Conservation (phyloP, 2,329 filamentous ascomycete species). For the Verticillium albo-atrum region DNA sequence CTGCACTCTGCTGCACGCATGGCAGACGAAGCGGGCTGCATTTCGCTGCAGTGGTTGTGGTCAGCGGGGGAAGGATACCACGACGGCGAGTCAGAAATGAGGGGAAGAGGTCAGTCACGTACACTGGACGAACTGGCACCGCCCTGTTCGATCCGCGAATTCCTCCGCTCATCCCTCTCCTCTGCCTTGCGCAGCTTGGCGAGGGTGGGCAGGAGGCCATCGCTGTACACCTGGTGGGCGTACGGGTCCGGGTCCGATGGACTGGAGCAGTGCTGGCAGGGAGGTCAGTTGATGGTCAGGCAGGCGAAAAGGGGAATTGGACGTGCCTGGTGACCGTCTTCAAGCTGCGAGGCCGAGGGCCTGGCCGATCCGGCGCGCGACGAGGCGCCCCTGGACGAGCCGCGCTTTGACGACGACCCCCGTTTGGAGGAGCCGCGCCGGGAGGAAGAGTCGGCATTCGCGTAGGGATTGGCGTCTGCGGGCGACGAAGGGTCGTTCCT, state of each 20-base stretch:
- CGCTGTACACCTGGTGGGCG: neutral
- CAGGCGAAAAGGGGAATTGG: neutral
- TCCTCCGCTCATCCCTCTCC: neutral
- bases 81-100: neutral
- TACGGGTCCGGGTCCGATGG: neutral
- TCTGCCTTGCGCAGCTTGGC: neutral
- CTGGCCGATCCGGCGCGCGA: neutral
- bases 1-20: conserved; percentile 61
- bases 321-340: neutral
- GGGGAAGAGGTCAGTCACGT: neutral
- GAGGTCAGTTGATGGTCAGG: neutral
- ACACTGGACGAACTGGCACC: neutral
- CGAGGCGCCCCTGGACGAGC: neutral
- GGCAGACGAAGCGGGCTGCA: conserved; percentile 19
- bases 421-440: neutral
- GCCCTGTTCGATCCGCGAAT: neutral
- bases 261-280: neutral
- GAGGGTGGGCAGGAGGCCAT: neutral
- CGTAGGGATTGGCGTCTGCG: neutral
- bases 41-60: neutral
- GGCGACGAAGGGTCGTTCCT: neutral
- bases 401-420: neutral
- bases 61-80: neutral
- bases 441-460: neutral
- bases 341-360: neutral